Conservation (phyloP, 306 rosid species). For the Trifolium subterraneum region DNA sequence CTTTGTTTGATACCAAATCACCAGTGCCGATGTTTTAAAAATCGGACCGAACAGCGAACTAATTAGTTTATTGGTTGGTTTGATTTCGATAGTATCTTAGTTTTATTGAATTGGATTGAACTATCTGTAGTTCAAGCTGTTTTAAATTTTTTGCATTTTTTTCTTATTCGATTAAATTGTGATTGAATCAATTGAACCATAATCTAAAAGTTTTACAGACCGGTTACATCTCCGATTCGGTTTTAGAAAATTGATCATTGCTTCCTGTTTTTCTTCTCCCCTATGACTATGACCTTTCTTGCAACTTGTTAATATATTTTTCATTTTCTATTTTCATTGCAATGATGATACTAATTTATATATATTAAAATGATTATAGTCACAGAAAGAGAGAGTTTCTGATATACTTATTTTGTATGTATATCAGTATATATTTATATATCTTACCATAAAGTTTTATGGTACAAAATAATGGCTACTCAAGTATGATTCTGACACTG, state of each 20-base stretch:
- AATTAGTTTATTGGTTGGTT: no score
- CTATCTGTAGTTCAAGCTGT: no score
- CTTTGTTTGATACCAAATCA: not conserved
- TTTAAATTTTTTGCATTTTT: no score
- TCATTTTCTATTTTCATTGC: not conserved
- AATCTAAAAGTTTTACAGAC: no score
- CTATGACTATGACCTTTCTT: not conserved
- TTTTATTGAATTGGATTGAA: no score
- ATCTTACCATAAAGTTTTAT: not conserved
- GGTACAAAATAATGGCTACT: slow-evolving; percentile 28
- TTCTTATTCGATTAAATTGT: no score
- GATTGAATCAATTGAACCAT: no score
- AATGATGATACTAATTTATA: not conserved
- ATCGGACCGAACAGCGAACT: not conserved
- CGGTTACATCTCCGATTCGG: no score
- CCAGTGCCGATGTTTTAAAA: not conserved
- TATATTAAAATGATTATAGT: slow-evolving; percentile 5
- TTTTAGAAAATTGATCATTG: no score
- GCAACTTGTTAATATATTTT: slow-evolving; percentile 14
- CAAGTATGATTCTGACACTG: slow-evolving; percentile 39
- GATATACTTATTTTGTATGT: not conserved
- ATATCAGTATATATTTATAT: not conserved
- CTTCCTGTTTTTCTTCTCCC: slow-evolving; percentile 8
- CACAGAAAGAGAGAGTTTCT: not conserved
- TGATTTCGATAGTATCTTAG: no score